Evolutionary conservation across 1,284 basidiomycete species (phyloP).

Genomic region (Leccinum griseonigrum): DNA sequence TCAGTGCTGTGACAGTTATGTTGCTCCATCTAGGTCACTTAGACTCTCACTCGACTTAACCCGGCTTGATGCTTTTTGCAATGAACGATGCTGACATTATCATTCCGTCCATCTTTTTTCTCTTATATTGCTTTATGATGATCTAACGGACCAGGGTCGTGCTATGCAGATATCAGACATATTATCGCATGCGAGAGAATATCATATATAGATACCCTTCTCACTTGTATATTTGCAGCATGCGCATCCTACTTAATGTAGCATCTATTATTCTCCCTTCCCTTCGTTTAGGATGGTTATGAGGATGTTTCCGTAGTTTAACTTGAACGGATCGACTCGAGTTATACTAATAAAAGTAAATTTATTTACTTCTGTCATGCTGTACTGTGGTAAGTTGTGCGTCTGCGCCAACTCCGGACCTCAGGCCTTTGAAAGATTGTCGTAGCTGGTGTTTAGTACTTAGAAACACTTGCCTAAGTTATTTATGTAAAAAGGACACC

Average conservation of each 20-base stretch:
- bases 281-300: neutral
- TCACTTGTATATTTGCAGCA: neutral
- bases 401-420: too few species aligned
- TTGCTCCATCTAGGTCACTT: neutral
- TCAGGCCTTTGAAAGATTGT: too few species aligned
- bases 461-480: too few species aligned
- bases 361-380: too few species aligned
- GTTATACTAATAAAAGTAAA: too few species aligned
- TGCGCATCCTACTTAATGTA: neutral
- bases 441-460: too few species aligned
- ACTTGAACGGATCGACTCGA: too few species aligned
- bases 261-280: neutral
- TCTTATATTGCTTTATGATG: neutral
- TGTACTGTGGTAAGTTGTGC: too few species aligned
- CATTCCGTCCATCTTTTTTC: neutral
- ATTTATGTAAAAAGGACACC: too few species aligned
- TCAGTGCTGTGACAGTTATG: conserved; percentile 1
- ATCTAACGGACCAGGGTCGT: neutral
- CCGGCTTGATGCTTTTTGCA: neutral
- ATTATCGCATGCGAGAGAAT: neutral
- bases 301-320: neutral
- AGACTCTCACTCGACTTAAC: neutral
- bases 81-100: neutral
- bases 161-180: neutral
- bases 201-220: neutral